phyloP scores from a whole-genome alignment of 1,284 basidiomycete species.

The Ustilago xerochloae region DNA sequence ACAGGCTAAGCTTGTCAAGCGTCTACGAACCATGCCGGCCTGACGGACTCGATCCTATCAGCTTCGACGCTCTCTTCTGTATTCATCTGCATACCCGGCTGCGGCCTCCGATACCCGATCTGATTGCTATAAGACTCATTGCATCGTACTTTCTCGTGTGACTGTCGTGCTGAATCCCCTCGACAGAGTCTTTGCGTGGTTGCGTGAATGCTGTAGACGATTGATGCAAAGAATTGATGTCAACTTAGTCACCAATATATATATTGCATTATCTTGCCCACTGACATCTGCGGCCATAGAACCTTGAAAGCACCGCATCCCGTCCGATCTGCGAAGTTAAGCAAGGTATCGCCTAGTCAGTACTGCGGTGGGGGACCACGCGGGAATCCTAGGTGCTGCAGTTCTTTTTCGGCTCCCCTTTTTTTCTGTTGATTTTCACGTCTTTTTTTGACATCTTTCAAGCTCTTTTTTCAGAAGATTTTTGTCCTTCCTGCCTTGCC shows the following conservation, averaged over 20 bases:
- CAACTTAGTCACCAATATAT: too few species aligned
- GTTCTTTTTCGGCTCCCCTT: conserved; percentile 48
- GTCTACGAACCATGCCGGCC: conserved; percentile 38
- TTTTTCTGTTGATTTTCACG: neutral
- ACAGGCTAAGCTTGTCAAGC: conserved; percentile 46
- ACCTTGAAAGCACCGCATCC: conserved; percentile 83
- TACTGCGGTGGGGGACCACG: conserved; percentile 86
- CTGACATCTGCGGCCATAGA: conserved; percentile 78
- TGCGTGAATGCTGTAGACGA: neutral
- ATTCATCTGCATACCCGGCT: neutral
- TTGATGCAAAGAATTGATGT: too few species aligned
- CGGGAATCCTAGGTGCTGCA: conserved; percentile 83
- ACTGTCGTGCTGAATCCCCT: too few species aligned
- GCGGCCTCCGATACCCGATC: neutral
- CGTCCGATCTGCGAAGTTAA: conserved; percentile 84
- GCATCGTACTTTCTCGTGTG: neutral
- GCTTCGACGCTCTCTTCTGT: neutral
- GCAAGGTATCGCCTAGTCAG: conserved; percentile 81
- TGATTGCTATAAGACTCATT: too few species aligned
- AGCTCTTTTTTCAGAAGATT: neutral
- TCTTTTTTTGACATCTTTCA: conserved; percentile 1
- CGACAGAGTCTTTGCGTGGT: too few species aligned
- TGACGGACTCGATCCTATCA: neutral
- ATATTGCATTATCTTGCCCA: neutral
- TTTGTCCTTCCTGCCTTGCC: neutral